These are phyloP conservation scores for Conringia planisiliqua DNA, from an alignment of 345 rosid species.

Conservation along the genomic window DNA sequence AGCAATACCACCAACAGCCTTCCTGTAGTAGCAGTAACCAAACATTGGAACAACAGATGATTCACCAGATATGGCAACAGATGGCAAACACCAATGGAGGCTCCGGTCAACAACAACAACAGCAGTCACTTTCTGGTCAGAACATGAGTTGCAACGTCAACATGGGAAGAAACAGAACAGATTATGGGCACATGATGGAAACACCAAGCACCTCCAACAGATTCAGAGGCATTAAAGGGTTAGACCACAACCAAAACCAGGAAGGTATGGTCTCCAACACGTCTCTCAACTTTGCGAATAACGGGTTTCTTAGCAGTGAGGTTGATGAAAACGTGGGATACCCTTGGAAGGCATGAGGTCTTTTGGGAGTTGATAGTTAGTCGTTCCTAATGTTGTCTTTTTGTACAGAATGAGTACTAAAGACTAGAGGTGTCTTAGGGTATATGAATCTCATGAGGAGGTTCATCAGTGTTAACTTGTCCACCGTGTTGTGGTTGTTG, in stretches of 20 bases:
- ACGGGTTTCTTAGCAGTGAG: constrained; percentile 64
- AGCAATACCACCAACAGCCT: constrained; percentile 48
- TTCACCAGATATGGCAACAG: constrained; percentile 79
- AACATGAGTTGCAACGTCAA: constrained; percentile 37
- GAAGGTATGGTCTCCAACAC: constrained; percentile 60
- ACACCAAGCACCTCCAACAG: constrained; percentile 68
- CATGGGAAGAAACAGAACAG: constrained; percentile 39
- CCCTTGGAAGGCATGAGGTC: constrained; percentile 50
- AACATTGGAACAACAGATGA: constrained; percentile 69
- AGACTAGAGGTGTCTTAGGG: constrained; percentile 26
- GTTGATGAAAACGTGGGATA: constrained; percentile 60
- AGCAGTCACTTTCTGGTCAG: constrained; percentile 35
- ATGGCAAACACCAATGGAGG: constrained; percentile 45
- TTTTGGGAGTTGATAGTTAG: constrained; percentile 12
- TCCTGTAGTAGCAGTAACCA: constrained; percentile 55
- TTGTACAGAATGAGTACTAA: constrained; percentile 26
- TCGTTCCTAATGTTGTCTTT: constrained; percentile 3
- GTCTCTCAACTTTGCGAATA: constrained; percentile 55
- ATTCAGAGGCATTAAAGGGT: constrained; percentile 50
- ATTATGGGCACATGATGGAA: constrained; percentile 17
- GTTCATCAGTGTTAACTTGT: constrained; percentile 14
- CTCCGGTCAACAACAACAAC: constrained; percentile 33
- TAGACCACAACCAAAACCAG: constrained; percentile 43
- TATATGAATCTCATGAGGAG: constrained; percentile 25
- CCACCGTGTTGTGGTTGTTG: neutral